phyloP scores from a whole-genome alignment of 2,329 filamentous ascomycete genomes.

The Paraconiothyrium sp. region DNA sequence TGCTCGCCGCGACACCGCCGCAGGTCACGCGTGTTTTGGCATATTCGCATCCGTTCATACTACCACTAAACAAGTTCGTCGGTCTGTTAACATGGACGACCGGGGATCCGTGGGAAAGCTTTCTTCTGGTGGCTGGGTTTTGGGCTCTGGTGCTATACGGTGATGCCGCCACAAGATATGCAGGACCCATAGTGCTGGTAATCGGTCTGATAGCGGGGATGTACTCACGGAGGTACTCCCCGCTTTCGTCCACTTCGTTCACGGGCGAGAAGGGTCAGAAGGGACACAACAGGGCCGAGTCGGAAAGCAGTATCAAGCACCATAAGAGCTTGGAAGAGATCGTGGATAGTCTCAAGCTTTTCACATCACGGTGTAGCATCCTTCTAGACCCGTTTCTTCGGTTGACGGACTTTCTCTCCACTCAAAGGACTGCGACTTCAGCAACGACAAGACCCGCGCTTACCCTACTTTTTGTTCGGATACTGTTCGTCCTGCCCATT shows the following conservation, averaged over 20 bases:
- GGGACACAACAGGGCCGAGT: constrained; percentile 59
- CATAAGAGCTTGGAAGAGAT: constrained; percentile 98
- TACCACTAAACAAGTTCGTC: constrained; percentile 85
- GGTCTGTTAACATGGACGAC: constrained; percentile 94
- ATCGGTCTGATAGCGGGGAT: constrained; percentile 84
- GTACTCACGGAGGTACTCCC: constrained; percentile 90
- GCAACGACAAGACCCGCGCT: constrained; percentile 90
- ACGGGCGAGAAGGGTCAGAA: constrained; percentile 69
- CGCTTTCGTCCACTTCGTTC: constrained; percentile 85
- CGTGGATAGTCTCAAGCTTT: constrained; percentile 88
- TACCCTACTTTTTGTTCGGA: constrained; percentile 87
- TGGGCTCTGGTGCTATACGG: constrained; percentile 90
- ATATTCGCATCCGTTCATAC: constrained; percentile 93
- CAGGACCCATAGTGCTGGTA: constrained; percentile 85
- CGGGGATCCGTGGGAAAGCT: constrained; percentile 95
- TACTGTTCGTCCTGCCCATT: constrained; percentile 85
- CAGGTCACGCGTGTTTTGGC: constrained; percentile 93
- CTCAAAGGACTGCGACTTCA: constrained; percentile 87
- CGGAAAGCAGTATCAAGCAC: constrained; percentile 74
- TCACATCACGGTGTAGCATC: constrained; percentile 91
- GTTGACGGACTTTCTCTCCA: constrained; percentile 92
- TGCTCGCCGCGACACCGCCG: constrained; percentile 91
- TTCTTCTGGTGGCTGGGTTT: constrained; percentile 83
- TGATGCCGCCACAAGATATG: constrained; percentile 80
- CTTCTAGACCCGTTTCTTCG: constrained; percentile 87